These are phyloP conservation scores for Sporothrix euskadiensis DNA, from an alignment of 2,329 filamentous ascomycete genomes.

Conservation along the genomic window DNA sequence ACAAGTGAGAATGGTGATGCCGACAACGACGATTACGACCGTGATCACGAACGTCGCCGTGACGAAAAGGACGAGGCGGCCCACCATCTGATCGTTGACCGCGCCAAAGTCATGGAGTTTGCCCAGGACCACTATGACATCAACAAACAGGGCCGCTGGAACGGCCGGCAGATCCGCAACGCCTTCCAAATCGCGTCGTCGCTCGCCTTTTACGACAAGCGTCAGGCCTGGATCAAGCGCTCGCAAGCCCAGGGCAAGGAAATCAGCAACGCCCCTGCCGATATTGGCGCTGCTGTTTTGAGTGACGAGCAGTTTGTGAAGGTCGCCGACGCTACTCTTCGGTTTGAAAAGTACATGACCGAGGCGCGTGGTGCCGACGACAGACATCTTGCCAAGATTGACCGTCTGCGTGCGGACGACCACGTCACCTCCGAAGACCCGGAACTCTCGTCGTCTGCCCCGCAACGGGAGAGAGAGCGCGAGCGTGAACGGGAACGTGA, in stretches of 20 bases:
- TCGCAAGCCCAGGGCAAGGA: neutral
- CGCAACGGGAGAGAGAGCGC: neutral
- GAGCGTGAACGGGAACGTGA: neutral
- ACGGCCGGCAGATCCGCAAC: constrained; percentile 45
- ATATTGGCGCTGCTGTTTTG: constrained; percentile 14
- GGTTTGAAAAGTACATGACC: constrained; percentile 28
- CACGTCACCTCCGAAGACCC: neutral
- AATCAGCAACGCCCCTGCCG: neutral
- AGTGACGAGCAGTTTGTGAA: constrained; percentile 24
- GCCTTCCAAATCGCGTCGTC: constrained; percentile 38
- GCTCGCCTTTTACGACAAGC: constrained; percentile 31
- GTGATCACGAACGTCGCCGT: neutral
- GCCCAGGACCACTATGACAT: constrained; percentile 24
- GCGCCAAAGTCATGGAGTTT: constrained; percentile 25
- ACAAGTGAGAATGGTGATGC: neutral
- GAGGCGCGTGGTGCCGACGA: constrained; percentile 20
- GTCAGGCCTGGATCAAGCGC: constrained; percentile 23
- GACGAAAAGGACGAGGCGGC: constrained; percentile 12
- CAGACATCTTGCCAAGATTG: neutral
- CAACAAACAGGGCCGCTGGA: constrained; percentile 29
- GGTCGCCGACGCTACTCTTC: constrained; percentile 13
- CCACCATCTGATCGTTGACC: constrained; percentile 19
- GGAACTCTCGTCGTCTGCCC: neutral
- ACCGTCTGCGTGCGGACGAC: constrained; percentile 25
- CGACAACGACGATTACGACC: neutral